phyloP scores from a whole-genome alignment of 2,329 filamentous ascomycete species.

The Salinomyces thailandicus region DNA sequence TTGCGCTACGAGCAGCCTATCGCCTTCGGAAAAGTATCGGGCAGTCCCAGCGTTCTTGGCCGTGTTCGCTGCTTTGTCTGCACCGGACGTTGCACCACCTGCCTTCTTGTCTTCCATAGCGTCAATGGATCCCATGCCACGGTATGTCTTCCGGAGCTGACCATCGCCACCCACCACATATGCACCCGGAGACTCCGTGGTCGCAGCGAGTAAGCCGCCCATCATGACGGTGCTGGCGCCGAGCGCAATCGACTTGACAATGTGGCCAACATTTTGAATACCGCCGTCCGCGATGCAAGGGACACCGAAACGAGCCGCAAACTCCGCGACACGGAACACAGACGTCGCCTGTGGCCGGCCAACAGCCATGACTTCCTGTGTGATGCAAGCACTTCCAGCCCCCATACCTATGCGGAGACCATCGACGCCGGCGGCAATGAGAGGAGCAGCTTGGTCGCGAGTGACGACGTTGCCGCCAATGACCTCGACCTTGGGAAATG shows the following conservation, averaged over 20 bases:
- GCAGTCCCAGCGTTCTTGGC: constrained; percentile 96
- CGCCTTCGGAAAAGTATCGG: constrained; percentile 95
- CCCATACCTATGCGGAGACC: constrained; percentile 98
- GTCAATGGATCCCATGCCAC: constrained; percentile 97
- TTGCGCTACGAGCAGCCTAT: constrained; percentile 88
- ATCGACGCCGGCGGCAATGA: constrained; percentile 91
- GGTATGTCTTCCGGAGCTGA: constrained; percentile 97
- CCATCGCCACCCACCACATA: constrained; percentile 95
- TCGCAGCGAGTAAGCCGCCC: constrained; percentile 93
- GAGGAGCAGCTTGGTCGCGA: constrained; percentile 80
- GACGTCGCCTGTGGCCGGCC: constrained; percentile 90
- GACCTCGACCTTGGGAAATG: constrained; percentile 77
- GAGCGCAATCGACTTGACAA: constrained; percentile 93
- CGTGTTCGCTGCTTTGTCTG: constrained; percentile 67
- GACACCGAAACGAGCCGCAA: constrained; percentile 87
- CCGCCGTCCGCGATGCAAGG: constrained; percentile 97
- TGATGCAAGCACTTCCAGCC: constrained; percentile 95
- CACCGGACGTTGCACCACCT: constrained; percentile 47
- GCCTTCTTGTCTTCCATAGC: constrained; percentile 99
- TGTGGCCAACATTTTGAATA: constrained; percentile 97
- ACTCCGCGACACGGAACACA: constrained; percentile 79
- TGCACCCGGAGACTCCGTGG: constrained; percentile 91
- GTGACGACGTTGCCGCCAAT: constrained; percentile 98
- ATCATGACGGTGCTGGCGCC: constrained; percentile 98
- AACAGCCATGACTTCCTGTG: constrained; percentile 98